Base-by-base conservation (phyloP, 352 stramenopile species). In the Aphanomyces invadans region DNA sequence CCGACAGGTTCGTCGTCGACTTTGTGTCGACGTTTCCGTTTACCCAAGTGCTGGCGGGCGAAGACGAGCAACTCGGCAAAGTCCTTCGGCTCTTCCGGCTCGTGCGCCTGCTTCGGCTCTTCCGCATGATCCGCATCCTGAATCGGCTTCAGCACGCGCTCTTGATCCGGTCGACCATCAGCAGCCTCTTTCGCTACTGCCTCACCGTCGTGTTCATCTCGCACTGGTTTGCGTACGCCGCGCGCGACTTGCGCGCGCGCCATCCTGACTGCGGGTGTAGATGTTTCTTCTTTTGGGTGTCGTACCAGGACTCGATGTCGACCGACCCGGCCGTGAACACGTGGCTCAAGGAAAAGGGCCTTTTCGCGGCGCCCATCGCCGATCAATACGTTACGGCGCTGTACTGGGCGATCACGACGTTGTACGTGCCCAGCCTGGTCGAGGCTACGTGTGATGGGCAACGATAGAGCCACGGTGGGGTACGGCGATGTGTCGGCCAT, bases 151-250 rank as follows among this genome's bases (percentile, higher is more conserved):
- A 87, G 44, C 79, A 87, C 51, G 75, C 80, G 10, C 56, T 90
- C 57, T 78, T 90, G 57, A 83, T 90, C 51, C 82, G 82, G 15
- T 90, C 79, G 32, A 88, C 81, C 2, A 72, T 90, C 21, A 86
- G 75, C 46, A 76, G 75, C 2, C 73, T 87, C 45, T 73, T 88
- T 65, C 84, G 84, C 61, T 90, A 87, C 51, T 77, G 73, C 64
- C 77, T 89, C 36, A 78, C 87, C 53, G 81, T 90, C 3, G 65
- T 81, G 25, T 87, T 88, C 57, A 78, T 83, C 15, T 84, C 79
- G 12, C 81, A 90, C 51, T 90, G 81, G 81, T 83, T 90, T 68
- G 90, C 75, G 60, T 67, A 67, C 45, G n/a, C n/a, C n/a, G n/a
- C n/a, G n/a, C n/a, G n/a, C n/a, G n/a, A n/a, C n/a, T n/a, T n/a